phyloP scores from a whole-genome alignment of 1,139 yeast species.

The Yamadazyma conglobata region DNA sequence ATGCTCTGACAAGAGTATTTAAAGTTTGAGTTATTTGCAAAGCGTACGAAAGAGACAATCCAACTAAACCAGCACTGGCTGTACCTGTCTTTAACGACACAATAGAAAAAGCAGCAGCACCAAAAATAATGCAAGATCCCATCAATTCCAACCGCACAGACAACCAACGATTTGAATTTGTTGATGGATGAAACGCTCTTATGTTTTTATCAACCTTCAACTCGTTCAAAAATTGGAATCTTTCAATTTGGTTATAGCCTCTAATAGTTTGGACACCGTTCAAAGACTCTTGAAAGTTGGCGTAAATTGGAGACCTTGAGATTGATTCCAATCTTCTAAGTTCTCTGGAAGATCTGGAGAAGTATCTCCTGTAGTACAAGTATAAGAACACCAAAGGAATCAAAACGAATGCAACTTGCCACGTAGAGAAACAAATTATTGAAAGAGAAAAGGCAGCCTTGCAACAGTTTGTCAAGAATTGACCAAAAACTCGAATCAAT shows the following conservation, averaged over 20 bases:
- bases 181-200: slow-evolving; percentile 19
- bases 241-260: slow-evolving; percentile 27
- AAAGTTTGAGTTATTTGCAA: slow-evolving; percentile 28
- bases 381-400: slow-evolving; percentile 20
- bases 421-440: slow-evolving; percentile 26
- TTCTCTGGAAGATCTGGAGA: slow-evolving; percentile 37
- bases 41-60: slow-evolving; percentile 35
- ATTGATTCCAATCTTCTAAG: slow-evolving; percentile 31
- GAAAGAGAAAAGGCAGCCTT: slow-evolving; percentile 26
- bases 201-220: slow-evolving; percentile 20
- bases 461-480: slow-evolving; percentile 20
- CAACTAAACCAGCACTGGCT: slow-evolving; percentile 26
- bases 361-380: slow-evolving; percentile 25
- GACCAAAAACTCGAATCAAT: slow-evolving; percentile 24
- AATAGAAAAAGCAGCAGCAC: slow-evolving; percentile 22
- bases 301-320: slow-evolving; percentile 29
- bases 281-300: slow-evolving; percentile 36
- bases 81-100: not conserved
- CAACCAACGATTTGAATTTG: slow-evolving; percentile 33
- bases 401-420: slow-evolving; percentile 24
- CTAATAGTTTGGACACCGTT: slow-evolving; percentile 34
- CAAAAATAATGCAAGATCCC: slow-evolving; percentile 28
- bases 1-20: slow-evolving; percentile 27
- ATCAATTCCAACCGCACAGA: slow-evolving; percentile 34
- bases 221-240: slow-evolving; percentile 24